These are phyloP conservation scores for Heliamphora pulchella DNA, from an alignment of 179 eudicot genomes.

Conservation along the genomic window DNA sequence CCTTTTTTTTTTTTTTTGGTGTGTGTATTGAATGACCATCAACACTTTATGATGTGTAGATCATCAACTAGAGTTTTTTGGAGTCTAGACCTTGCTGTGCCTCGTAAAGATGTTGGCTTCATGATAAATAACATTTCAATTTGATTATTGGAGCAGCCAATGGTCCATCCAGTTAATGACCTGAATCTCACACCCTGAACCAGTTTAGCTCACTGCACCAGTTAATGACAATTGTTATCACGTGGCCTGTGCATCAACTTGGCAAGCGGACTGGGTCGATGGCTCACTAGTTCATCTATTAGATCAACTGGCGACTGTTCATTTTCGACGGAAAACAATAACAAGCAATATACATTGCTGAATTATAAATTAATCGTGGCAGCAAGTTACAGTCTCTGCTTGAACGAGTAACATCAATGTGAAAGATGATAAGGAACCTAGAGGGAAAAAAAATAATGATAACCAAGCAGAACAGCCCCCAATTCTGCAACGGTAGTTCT, in stretches of 20 bases:
- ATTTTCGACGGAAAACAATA: no score
- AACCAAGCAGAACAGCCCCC: no score
- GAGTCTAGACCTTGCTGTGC: not conserved
- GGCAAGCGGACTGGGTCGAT: not conserved
- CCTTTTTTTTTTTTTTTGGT: slow-evolving; percentile 8
- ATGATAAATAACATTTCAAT: not conserved
- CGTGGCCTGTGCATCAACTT: not conserved
- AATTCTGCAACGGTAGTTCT: no score
- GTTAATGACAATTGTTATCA: not conserved
- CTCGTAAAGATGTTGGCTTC: not conserved
- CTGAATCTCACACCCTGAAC: not conserved
- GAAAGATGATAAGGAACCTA: no score
- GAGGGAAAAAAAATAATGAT: no score
- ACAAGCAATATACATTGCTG: no score
- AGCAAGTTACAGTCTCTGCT: no score
- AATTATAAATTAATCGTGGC: no score
- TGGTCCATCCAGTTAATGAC: slow-evolving; percentile 11
- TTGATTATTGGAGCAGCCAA: not conserved
- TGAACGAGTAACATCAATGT: no score
- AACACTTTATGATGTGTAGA: slow-evolving; percentile 11
- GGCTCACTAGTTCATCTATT: not conserved
- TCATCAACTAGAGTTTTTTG: not conserved
- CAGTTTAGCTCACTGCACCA: no score
- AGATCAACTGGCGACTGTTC: not conserved
- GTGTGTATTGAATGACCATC: not conserved